Percentiles rank a stretch among this genome's conserved stretches.
These are phyloP conservation scores for Pythium rishiriense DNA, from an alignment of 352 stramenopile genomes.

Conservation along the genomic window DNA sequence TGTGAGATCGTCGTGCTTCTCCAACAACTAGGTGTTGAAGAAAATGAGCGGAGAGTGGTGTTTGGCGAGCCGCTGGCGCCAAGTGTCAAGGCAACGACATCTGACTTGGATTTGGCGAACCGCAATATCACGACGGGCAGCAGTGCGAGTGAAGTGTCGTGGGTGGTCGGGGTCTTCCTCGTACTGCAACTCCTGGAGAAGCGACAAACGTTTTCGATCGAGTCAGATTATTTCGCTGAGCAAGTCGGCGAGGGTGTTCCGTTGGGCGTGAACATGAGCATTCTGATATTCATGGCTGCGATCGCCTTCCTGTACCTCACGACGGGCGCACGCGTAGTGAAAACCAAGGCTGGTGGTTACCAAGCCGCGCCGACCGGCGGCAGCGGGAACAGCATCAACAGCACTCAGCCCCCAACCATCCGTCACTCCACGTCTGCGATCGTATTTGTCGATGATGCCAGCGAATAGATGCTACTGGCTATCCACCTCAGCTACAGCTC, in stretches of 20 bases:
- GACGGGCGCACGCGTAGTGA: slow-evolving; percentile 23
- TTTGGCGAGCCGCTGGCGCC: slow-evolving; percentile 55
- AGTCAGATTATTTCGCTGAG: slow-evolving; percentile 60
- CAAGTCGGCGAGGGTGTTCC: slow-evolving; percentile 69
- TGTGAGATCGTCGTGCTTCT: slow-evolving; percentile 68
- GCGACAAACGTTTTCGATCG: slow-evolving; percentile 52
- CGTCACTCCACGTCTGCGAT: slow-evolving; percentile 55
- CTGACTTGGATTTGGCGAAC: slow-evolving; percentile 16
- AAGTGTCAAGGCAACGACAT: slow-evolving; percentile 20
- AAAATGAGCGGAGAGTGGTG: slow-evolving; percentile 51
- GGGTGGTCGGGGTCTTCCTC: slow-evolving; percentile 70
- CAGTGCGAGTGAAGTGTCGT: slow-evolving; percentile 41
- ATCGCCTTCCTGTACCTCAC: slow-evolving; percentile 56
- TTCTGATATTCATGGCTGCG: slow-evolving; percentile 55
- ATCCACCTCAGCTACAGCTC: not conserved
- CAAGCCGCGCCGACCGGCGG: slow-evolving; percentile 32
- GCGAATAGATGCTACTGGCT: slow-evolving; percentile 38
- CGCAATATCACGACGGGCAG: slow-evolving; percentile 17
- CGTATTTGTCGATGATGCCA: slow-evolving; percentile 71
- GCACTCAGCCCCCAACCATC: slow-evolving; percentile 3
- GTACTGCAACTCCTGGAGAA: slow-evolving; percentile 64
- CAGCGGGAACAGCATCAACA: slow-evolving; percentile 43
- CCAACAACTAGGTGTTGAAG: slow-evolving; percentile 49
- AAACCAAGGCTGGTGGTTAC: slow-evolving; percentile 31
- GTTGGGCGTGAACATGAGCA: slow-evolving; percentile 65